Evolutionary conservation across 108 stramenopile genomes (phyloP).

Genomic region (Cyclotella distinguenda): DNA sequence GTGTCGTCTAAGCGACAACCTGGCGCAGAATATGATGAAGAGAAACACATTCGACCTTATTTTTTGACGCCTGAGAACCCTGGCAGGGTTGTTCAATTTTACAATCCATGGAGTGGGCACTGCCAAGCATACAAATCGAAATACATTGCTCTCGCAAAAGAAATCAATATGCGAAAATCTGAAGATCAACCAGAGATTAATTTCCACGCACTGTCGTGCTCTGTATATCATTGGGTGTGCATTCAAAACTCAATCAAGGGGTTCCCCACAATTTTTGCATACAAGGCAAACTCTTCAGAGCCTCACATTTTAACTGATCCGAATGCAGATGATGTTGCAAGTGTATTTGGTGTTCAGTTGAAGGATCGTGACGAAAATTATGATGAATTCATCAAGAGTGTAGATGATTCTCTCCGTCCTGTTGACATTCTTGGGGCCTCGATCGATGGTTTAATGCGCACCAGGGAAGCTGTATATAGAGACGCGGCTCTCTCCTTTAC

Average conservation of each 20-base stretch:
- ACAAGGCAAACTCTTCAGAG: slow-evolving; percentile 42
- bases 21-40: slow-evolving; percentile 38
- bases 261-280: slow-evolving; percentile 57
- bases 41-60: slow-evolving; percentile 41
- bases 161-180: slow-evolving; percentile 31
- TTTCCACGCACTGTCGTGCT: slow-evolving; percentile 67
- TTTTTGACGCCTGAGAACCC: slow-evolving; percentile 31
- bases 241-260: slow-evolving; percentile 47
- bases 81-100: slow-evolving; percentile 69
- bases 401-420: slow-evolving; percentile 24
- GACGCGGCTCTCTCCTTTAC: slow-evolving; percentile 75
- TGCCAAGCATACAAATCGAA: slow-evolving; percentile 62
- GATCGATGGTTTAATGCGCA: slow-evolving; percentile 41
- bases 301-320: slow-evolving; percentile 29
- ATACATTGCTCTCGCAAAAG: slow-evolving; percentile 59
- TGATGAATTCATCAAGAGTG: slow-evolving; percentile 4
- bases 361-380: slow-evolving; percentile 11
- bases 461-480: slow-evolving; percentile 46
- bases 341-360: slow-evolving; percentile 16
- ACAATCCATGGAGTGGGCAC: slow-evolving; percentile 75
- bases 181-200: slow-evolving; percentile 41
- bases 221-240: slow-evolving; percentile 60
- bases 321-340: slow-evolving; percentile 23
- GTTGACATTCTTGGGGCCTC: slow-evolving; percentile 52
- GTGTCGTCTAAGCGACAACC: slow-evolving; percentile 15